Evolutionary conservation across 805 yeast species (phyloP), one percentile per base, ranked within the genome.

Genomic region (Suhomyces kilbournensis): DNA sequence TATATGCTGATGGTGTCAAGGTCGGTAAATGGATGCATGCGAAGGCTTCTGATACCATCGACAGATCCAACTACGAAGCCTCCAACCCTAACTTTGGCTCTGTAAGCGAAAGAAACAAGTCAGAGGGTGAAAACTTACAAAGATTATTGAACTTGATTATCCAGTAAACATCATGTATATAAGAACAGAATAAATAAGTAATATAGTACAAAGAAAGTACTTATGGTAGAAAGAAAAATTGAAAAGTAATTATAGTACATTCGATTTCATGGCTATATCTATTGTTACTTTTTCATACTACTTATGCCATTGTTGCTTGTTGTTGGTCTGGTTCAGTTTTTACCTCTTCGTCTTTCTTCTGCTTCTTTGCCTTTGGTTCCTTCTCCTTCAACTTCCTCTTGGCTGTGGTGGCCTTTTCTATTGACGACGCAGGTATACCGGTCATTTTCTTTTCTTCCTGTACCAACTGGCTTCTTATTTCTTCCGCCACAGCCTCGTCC

Each of bases 401-500:
- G 50, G 65, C 56, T 26, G 55, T 53, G 3, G 54, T 46, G 7
- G 54, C 44, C 35, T 52, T 51, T 9, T 47, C 62, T 3, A 44
- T 56, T 3, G 57, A 53, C 12, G 59, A 54, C 26, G 54, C 56
- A 39, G 61, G 50, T 10, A 69, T 60, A 12, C 79, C 79, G 8
- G 67, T 58, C 73, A 74, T 67, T 48, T 71, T 71, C 65, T 69
- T 79, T 58, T 84, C 89, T 61, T 79, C 80, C 15, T 75, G 76
- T 50, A 76, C 77, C 48, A 86, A 67, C 51, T 81, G 84, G 45
- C 75, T 73, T 59, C 96, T 76, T 39, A 87, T 66, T 7, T 75
- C 73, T 59, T 88, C 94, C 0, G 88, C 88, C 46, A 87, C 60
- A 1, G 69, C 67, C 56, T 84, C 89, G 64, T 88, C 94, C 50